Conservation (phyloP, 148 eudicot species). For the Simmondsia chinensis region DNA sequence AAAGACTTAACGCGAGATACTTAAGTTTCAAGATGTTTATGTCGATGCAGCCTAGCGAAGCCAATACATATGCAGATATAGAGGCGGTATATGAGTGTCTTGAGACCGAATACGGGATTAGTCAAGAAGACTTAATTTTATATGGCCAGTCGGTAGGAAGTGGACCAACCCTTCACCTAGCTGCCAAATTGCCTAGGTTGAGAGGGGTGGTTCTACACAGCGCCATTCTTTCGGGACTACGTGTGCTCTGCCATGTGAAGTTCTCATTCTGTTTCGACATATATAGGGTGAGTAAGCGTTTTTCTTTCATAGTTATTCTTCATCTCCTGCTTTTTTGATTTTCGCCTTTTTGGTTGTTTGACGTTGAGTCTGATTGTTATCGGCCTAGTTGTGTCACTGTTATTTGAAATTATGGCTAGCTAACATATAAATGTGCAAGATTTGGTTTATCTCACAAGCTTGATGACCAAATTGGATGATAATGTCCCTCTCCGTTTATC, state of each 20-base stretch:
- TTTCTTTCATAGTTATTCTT: neutral
- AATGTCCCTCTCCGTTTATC: too few species aligned
- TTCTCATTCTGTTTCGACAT: slow-evolving; percentile 87
- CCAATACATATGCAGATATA: slow-evolving; percentile 88
- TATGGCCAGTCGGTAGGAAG: slow-evolving; percentile 99
- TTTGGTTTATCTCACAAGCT: too few species aligned
- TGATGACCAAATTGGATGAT: too few species aligned
- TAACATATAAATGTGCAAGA: too few species aligned
- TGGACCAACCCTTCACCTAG: slow-evolving; percentile 91
- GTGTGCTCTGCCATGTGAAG: slow-evolving; percentile 87
- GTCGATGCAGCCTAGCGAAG: slow-evolving; percentile 85
- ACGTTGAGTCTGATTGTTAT: too few species aligned
- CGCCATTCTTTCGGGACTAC: slow-evolving; percentile 96
- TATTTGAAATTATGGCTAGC: too few species aligned
- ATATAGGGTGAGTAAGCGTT: slow-evolving; percentile 52
- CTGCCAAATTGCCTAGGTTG: slow-evolving; percentile 83
- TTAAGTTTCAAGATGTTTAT: too few species aligned
- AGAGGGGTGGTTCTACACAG: slow-evolving; percentile 98
- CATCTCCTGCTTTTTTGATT: too few species aligned
- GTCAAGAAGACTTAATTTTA: slow-evolving; percentile 90
- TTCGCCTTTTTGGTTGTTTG: too few species aligned
- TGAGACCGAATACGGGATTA: slow-evolving; percentile 76
- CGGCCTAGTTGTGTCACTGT: too few species aligned
- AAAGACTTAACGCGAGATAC: too few species aligned
- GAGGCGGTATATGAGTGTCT: slow-evolving; percentile 98